These are phyloP conservation scores for Halteria grandinella DNA, from an alignment of 73 alveolate genomes.

Conservation along the genomic window DNA sequence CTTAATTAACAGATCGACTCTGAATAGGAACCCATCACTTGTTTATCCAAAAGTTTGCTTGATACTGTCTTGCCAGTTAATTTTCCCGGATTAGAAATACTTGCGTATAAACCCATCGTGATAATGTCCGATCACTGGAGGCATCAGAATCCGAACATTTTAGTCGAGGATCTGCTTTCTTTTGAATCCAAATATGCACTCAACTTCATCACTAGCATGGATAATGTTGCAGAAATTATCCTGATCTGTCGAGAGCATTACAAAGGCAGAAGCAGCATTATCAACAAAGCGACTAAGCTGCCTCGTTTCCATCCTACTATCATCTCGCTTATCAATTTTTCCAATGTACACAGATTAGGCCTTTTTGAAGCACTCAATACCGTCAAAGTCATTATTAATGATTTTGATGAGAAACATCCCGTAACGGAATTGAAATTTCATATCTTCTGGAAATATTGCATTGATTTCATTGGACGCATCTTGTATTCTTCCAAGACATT, in stretches of 20 bases:
- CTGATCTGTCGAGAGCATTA: constrained; percentile 27
- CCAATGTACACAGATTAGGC: neutral
- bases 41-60: neutral
- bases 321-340: too few species aligned
- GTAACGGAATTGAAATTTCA: constrained; percentile 28
- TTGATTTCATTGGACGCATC: neutral
- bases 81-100: too few species aligned
- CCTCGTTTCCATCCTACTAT: too few species aligned
- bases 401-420: constrained; percentile 24
- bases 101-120: too few species aligned
- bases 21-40: neutral
- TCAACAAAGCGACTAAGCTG: constrained; percentile 40
- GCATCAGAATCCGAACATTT: too few species aligned
- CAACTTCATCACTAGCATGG: constrained; percentile 42
- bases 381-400: constrained; percentile 42
- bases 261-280: constrained; percentile 34
- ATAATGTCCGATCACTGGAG: too few species aligned
- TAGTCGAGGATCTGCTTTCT: constrained; percentile 9
- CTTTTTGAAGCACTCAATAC: constrained; percentile 9
- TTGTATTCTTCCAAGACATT: constrained; percentile 9
- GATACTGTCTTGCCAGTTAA: too few species aligned
- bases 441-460: constrained; percentile 15
- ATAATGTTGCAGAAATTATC: constrained; percentile 14
- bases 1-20: constrained; percentile 30
- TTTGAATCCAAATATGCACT: constrained; percentile 25